phyloP scores from a whole-genome alignment of 768 basidiomycete species.

The Boletus insuetus region DNA sequence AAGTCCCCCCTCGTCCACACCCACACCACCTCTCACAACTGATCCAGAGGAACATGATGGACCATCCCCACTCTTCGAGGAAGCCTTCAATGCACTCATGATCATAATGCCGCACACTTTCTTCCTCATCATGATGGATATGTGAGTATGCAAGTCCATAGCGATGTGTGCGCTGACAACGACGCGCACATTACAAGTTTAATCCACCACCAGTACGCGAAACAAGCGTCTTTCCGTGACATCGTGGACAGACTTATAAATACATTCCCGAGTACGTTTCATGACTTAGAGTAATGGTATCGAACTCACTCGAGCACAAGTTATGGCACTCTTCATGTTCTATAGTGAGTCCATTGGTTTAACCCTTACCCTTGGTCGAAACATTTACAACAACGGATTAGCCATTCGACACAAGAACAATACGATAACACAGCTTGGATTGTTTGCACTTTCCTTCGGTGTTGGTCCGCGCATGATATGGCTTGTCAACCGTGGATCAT shows the following conservation, averaged over 20 bases:
- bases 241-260: slow-evolving; percentile 58
- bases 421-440: slow-evolving; percentile 48
- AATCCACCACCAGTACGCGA: slow-evolving; percentile 76
- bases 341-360: slow-evolving; percentile 21
- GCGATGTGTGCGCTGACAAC: not conserved
- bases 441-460: slow-evolving; percentile 57
- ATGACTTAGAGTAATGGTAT: not conserved
- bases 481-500: slow-evolving; percentile 65
- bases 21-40: not conserved
- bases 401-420: slow-evolving; percentile 65
- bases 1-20: not conserved
- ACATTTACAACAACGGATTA: slow-evolving; percentile 7
- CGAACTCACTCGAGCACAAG: slow-evolving; percentile 36
- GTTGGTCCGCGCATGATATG: slow-evolving; percentile 69
- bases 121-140: slow-evolving; percentile 78
- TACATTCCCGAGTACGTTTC: slow-evolving; percentile 68
- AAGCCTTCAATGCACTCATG: slow-evolving; percentile 64
- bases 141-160: slow-evolving; percentile 47
- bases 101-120: slow-evolving; percentile 74
- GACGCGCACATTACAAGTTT: slow-evolving; percentile 43
- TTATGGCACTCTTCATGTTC: slow-evolving; percentile 64
- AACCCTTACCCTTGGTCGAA: not conserved
- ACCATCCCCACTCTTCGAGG: slow-evolving; percentile 50
- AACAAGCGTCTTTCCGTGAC: slow-evolving; percentile 46
- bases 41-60: slow-evolving; percentile 32